Evolutionary conservation across 805 yeast genomes (phyloP).

Genomic region (Candida stauntonica): DNA sequence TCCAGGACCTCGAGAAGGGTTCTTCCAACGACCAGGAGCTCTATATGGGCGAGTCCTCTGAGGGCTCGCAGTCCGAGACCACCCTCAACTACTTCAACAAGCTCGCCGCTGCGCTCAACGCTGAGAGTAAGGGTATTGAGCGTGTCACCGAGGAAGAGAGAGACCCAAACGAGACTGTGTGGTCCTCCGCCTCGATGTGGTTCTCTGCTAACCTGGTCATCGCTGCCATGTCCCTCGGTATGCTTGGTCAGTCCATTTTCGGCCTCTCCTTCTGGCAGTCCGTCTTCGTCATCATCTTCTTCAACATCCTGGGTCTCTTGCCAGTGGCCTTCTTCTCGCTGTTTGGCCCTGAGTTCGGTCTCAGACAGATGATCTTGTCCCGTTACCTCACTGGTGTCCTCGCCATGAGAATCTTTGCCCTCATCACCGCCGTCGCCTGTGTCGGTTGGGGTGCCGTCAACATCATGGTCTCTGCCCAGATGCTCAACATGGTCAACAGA

Average conservation of each 20-base stretch:
- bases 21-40: slow-evolving; percentile 17
- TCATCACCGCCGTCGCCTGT: slow-evolving; percentile 78
- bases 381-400: slow-evolving; percentile 73
- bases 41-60: slow-evolving; percentile 20
- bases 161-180: slow-evolving; percentile 52
- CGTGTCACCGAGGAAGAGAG: slow-evolving; percentile 76
- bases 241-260: slow-evolving; percentile 58
- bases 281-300: slow-evolving; percentile 62
- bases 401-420: slow-evolving; percentile 71
- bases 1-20: slow-evolving; percentile 24
- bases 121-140: slow-evolving; percentile 76
- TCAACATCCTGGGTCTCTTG: slow-evolving; percentile 64
- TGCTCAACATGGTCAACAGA: slow-evolving; percentile 69
- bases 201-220: slow-evolving; percentile 84
- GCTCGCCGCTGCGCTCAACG: slow-evolving; percentile 29
- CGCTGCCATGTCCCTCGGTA: slow-evolving; percentile 79
- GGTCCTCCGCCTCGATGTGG: slow-evolving; percentile 85
- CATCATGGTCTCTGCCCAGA: slow-evolving; percentile 83
- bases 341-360: slow-evolving; percentile 80
- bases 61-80: slow-evolving; percentile 17
- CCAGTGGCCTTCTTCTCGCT: slow-evolving; percentile 82
- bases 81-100: slow-evolving; percentile 23
- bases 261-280: slow-evolving; percentile 72
- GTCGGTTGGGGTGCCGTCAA: slow-evolving; percentile 96
- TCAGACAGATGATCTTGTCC: slow-evolving; percentile 83